Conservation (phyloP, 2,329 filamentous ascomycete genomes). For the Claviceps fusiformis region DNA sequence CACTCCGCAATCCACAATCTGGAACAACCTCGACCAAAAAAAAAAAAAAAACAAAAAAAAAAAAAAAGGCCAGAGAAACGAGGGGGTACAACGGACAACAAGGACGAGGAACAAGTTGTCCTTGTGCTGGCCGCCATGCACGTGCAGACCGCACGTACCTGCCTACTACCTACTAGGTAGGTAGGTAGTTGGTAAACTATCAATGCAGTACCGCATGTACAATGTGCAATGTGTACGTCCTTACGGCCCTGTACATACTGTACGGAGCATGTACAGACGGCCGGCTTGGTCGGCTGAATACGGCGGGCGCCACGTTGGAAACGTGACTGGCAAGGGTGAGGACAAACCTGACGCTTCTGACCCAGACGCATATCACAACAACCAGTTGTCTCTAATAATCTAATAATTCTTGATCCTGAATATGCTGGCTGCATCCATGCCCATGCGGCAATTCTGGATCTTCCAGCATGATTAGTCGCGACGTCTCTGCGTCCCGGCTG, state of each 20-base stretch:
- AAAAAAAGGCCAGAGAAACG: no score
- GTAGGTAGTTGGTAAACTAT: no score
- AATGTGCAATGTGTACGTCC: no score
- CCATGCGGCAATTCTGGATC: neutral
- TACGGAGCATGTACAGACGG: neutral
- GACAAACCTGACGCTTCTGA: neutral
- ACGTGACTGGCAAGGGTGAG: constrained; percentile 1
- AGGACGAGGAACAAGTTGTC: neutral
- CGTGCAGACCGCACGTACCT: neutral
- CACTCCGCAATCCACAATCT: neutral
- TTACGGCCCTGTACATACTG: neutral
- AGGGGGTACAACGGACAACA: no score
- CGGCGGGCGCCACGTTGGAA: neutral
- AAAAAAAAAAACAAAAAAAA: neutral
- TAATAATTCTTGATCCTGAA: neutral
- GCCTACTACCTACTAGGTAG: no score
- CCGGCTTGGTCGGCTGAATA: neutral
- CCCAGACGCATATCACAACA: neutral
- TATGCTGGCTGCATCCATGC: neutral
- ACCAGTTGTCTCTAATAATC: no score
- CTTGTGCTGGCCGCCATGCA: neutral
- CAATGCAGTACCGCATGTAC: neutral
- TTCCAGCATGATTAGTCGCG: neutral
- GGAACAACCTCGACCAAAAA: neutral
- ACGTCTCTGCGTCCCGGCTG: neutral